Evolutionary conservation across 1,139 yeast genomes (phyloP).

Genomic region (Chernovozyma sophiae-reginae): DNA sequence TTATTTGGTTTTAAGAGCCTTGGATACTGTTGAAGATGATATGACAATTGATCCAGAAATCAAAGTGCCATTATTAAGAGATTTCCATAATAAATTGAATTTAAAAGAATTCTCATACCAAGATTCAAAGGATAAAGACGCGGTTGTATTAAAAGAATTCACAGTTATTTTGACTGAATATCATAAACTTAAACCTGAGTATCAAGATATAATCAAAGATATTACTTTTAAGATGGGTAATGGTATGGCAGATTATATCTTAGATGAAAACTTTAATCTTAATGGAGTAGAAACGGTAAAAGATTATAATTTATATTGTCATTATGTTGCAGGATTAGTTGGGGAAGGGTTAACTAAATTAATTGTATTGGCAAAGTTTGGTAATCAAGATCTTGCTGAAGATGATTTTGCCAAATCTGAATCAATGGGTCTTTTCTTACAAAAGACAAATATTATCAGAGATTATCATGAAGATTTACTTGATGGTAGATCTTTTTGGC

Average conservation of each 20-base stretch:
- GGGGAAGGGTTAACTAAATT: slow-evolving; percentile 92
- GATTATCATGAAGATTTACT: slow-evolving; percentile 90
- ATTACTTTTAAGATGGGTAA: slow-evolving; percentile 87
- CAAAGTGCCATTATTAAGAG: slow-evolving; percentile 72
- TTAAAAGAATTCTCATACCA: slow-evolving; percentile 76
- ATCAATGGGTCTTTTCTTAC: slow-evolving; percentile 93
- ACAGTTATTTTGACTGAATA: slow-evolving; percentile 65
- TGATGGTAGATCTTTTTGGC: slow-evolving; percentile 97
- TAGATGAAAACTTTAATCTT: slow-evolving; percentile 71
- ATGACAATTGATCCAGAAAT: slow-evolving; percentile 72
- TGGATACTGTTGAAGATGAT: slow-evolving; percentile 97
- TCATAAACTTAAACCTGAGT: slow-evolving; percentile 67
- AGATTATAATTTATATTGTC: slow-evolving; percentile 90
- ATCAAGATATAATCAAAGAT: slow-evolving; percentile 73
- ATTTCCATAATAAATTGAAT: slow-evolving; percentile 60
- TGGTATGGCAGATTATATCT: slow-evolving; percentile 95
- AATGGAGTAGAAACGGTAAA: slow-evolving; percentile 73
- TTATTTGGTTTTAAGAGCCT: slow-evolving; percentile 80
- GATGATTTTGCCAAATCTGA: slow-evolving; percentile 59
- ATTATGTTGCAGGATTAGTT: slow-evolving; percentile 95
- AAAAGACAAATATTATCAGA: slow-evolving; percentile 91
- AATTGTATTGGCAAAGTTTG: slow-evolving; percentile 65
- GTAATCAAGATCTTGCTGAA: slow-evolving; percentile 45
- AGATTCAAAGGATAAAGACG: slow-evolving; percentile 75
- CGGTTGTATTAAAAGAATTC: slow-evolving; percentile 74